Base-by-base conservation (phyloP, 1,139 yeast species). In the Yamadazyma spencermartinsiae region DNA sequence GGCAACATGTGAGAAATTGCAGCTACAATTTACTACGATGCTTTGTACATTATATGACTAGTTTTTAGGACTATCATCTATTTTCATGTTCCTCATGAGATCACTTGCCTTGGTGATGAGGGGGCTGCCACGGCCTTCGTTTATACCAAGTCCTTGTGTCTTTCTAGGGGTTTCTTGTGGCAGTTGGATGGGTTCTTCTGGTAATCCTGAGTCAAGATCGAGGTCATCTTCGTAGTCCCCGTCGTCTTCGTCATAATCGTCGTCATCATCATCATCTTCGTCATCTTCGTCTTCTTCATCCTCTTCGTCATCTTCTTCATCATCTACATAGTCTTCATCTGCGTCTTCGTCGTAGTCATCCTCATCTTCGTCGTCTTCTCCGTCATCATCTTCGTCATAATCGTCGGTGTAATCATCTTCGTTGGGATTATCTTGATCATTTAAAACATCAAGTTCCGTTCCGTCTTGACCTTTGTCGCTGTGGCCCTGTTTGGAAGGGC, bases 321-420 rank as follows among this genome's bases (percentile, higher is more conserved):
- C 59, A n/a, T 57, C 55, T 2, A 52, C 51, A 14, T 58, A 60
- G 13, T 60, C 63, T 8, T 58, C 60, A 13, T 58, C 62, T 10
- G 58, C 58, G 1, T 57, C 60, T 25, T 63, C 67, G 27, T 63
- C 58, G 30, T 58, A 58, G 16, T 54, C 62, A 2, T 62, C 63
- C 4, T 52, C 59, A 17, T 56, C 58, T 14, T 58, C 58, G n/a
- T 58, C 61, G 11, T 55, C 60, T 11, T 61, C 65, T 20, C 54
- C 56, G 11, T 55, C 62, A 3, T 56, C 63, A n/a, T 53, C 54
- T 6, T 50, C 56, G 9, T 49, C 46, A 9, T 48, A 49, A 13
- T 50, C 50, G 20, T 51, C 45, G 40, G 51, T 52, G 11, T 51
- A 44, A 4, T 50, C 52, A 15, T 40, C 45, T 2, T 43, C 45